Base-by-base conservation (phyloP, 345 rosid species). In the Turnera subulata region DNA sequence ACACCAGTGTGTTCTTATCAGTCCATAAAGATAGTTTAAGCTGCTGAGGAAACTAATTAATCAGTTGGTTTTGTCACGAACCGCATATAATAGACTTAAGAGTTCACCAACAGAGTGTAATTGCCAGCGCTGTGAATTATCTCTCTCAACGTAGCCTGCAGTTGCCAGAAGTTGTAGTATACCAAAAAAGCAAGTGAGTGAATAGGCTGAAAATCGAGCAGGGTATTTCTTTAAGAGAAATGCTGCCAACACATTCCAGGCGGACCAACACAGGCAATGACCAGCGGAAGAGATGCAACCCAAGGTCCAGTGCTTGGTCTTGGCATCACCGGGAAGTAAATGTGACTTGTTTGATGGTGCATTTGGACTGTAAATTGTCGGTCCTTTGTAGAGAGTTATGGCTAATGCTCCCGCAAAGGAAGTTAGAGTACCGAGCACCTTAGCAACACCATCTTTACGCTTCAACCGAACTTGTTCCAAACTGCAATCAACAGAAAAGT, bases 261-360 rank as follows among this genome's bases (percentile, higher is more conserved):
- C 65, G 17, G 97, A 83, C 97, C 97, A 90, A n/a, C 86, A 83
- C 17, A 90, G 72, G 71, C 90, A 84, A 54, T 86, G 95, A 16
- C 88, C 88, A 50, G 86, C 67, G 42, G 78, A 65, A 74, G 72
- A 84, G 21, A 89, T 25, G 70, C 92, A 89, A 57, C 97, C 97
- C 37, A 83, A 54, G 19, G 80, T 68, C 95, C 92, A 87, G 62
- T 69, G 64, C 75, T 78, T 84, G 21, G 58, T 78, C 63, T 65
- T 50, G 38, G 72, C 75, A 63, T 75, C 66, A 52, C 68, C 80
- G 10, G 55, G 38, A 1, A 45, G 26, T 20, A 47, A 16, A 20
- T 46, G 14, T 24, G 69, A 42, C 48, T n/a, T 57, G 7, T 61
- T 44, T 33, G 65, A 15, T 54, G 46, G 12, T 6, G 67, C 20